Base-by-base conservation (phyloP, 1,284 basidiomycete species). In the Cryptococcus sp. region DNA sequence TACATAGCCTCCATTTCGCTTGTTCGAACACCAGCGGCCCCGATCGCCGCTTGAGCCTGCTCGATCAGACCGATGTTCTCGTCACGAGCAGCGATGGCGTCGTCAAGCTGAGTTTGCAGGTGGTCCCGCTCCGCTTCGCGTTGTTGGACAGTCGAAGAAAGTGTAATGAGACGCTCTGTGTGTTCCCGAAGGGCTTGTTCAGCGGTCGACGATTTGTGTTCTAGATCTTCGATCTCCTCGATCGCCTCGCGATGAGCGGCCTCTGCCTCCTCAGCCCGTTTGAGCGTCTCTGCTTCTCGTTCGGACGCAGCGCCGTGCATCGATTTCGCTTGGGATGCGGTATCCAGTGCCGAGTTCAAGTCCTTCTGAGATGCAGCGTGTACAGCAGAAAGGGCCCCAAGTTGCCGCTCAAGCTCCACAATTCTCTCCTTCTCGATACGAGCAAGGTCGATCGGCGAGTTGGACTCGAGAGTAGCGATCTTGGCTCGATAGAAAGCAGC, bases 401-500 rank as follows among this genome's bases (percentile, higher is more conserved):
- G 78, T 62, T 90, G 88, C 47, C 84, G 83, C 76, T 99, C 96
- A 35, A 99, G 83, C 49, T 93, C 88, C 16, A 81, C 73, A 22
- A 88, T 82, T 46, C 93, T 89, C 56, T 93, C 89, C 8, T 87
- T 86, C 66, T 97, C 94, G 10, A 96, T 73, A 31, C 88, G 86
- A 31, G 82, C 81, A 2, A 86, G 70, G 45, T 96, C 92, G 6
- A 80, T 78, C 6, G 85, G 82, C 19, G 86, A 85, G 53, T 85
- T 84, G 1, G 84, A 81, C 75, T 99, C 96, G 59, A 92, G 80
- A 0, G 95, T 93, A 4, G 87, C 84, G 13, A 96, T 81, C 80
- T 98, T 98, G 50, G 94, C 91, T 49, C 95, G 91, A 77, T 93
- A 97, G 80, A 91, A 99, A 1, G 94, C 91, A 1, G 95, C 91